Base-by-base conservation (phyloP, 1,284 basidiomycete genomes). In the Irpex sp. region DNA sequence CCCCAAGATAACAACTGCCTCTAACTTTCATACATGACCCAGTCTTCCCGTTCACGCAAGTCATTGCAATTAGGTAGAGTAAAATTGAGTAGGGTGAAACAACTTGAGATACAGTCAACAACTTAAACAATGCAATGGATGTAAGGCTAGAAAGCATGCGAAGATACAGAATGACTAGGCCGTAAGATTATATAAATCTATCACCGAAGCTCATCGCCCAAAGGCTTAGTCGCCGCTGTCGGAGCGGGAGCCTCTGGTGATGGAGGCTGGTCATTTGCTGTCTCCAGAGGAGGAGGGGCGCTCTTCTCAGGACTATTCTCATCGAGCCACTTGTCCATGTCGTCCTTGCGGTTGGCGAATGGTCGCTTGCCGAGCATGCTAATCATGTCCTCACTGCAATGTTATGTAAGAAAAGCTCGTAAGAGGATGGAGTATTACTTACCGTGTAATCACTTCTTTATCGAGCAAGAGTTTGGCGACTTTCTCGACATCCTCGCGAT, bases 361-460 rank as follows among this genome's bases (percentile, higher is more conserved):
- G 93, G 94, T 55, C 95, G 86, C 69, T 89, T 89, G 56, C 95
- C 95, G 43, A 97, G 83, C 26, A 95, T 78, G 39, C 83, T 76
- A 66, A 94, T 89, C 94, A 96, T 97, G 70, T 95, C 92, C 82
- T 94, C 91, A 49, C 86, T 86, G 67, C 31, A 46, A 19, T 19
- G 71, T 75, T 63, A 57, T 58, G 64, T 69, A 19, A 69, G 51
- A 62, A 47, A 11, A 50, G 17, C n/a, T 21, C 19, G 55, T 43
- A 43, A 31, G 21, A 7, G 19, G 2, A 57, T 26, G 3, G 46
- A 49, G 26, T 31, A 33, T 9, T 39, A 76, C 80, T 57, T 72
- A 93, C 91, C 95, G 87, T 56, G 93, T 97, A 65, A 99, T 90
- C 26, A 98, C 93, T 77, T 99, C 97, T 79, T 95, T 97, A 76